A percentile compares a stretch with the other conserved stretches of the same genome.
These are phyloP conservation scores for Acanthamoeba healyi DNA, from an alignment of 208 protist species.

Conservation along the genomic window DNA sequence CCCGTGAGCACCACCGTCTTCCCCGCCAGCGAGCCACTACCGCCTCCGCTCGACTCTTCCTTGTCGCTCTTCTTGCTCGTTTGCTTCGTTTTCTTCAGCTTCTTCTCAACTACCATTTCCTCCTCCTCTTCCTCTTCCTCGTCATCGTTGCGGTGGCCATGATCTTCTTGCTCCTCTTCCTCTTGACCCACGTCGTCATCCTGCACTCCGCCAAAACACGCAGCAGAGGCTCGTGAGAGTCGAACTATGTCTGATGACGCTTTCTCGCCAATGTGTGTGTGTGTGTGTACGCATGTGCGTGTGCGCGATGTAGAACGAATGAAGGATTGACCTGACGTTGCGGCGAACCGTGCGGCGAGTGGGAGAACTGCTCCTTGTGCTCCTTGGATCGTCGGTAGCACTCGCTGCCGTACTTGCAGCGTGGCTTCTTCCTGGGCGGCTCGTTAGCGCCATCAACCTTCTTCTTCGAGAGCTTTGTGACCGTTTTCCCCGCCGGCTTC, in stretches of 20 bases:
- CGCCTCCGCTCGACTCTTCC: neutral
- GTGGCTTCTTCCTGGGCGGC: neutral
- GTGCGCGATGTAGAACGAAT: too few relatives aligned
- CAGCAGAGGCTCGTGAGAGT: too few relatives aligned
- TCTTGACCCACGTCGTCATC: too few relatives aligned
- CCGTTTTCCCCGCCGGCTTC: too few relatives aligned
- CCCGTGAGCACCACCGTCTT: conserved; percentile 12
- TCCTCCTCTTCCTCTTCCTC: neutral
- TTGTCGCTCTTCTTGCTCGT: neutral
- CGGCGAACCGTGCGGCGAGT: neutral
- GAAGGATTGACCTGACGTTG: neutral
- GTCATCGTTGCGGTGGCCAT: neutral
- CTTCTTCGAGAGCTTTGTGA: too few relatives aligned
- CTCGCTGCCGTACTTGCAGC: neutral
- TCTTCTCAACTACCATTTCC: neutral
- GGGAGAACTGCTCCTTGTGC: neutral
- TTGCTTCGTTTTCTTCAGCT: too few relatives aligned
- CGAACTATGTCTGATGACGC: too few relatives aligned
- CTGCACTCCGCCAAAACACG: too few relatives aligned
- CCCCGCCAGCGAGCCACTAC: neutral
- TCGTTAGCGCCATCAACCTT: neutral
- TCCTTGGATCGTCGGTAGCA: neutral
- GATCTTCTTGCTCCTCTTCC: neutral
- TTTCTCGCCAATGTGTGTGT: too few relatives aligned
- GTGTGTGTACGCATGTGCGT: too few relatives aligned